Evolutionary conservation across 306 rosid species (phyloP), one percentile per base, ranked within the genome.

Genomic region (Fragaria iinumae): DNA sequence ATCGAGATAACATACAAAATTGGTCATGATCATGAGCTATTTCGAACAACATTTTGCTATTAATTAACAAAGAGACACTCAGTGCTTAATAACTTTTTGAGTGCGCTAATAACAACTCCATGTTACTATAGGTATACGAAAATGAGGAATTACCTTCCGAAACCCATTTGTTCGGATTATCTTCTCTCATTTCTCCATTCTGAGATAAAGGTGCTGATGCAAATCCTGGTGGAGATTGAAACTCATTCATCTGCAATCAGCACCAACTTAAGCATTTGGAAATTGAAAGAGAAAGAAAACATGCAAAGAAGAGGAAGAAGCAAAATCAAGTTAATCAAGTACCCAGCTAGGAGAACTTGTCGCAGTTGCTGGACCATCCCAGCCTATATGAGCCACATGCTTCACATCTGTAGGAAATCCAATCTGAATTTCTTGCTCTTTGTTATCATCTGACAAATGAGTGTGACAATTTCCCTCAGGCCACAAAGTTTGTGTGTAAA

Each of bases 361-460:
- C 1, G 45, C 96, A n/a, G 93, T 74, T 44, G 78, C 76, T 6
- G 91, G 93, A 74, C 97, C 96, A 72, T 92, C 97, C 87, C 85
- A 87, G 69, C 99, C 99, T 18, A 96, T 88, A 64, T 96, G 97
- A 41, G 96, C 98, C 69, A 92, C 96, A 87, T 96, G 99, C 86
- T 89, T 96, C 67, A 96, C 99, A 80, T 96, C 96, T 32, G 99
- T 96, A 63, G 99, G 99, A 52, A 16, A 27, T 41, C 99, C 96
- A 38, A 96, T 96, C 85, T 96, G 70, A 86, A 96, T 89, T 44
- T 89, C 98, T 82, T 72, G 80, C 39, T 89, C 93, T 27, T 92
- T 96, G 25, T 92, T 95, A 75, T 72, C 81, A 6, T 96, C 96
- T 96, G 88, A 87, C 44, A 59, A 80, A 8, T 17, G 71, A 10